Percentiles rank a stretch among this genome's conserved stretches.
Conservation (phyloP, 805 yeast genomes). For the Saturnispora mendoncae region DNA sequence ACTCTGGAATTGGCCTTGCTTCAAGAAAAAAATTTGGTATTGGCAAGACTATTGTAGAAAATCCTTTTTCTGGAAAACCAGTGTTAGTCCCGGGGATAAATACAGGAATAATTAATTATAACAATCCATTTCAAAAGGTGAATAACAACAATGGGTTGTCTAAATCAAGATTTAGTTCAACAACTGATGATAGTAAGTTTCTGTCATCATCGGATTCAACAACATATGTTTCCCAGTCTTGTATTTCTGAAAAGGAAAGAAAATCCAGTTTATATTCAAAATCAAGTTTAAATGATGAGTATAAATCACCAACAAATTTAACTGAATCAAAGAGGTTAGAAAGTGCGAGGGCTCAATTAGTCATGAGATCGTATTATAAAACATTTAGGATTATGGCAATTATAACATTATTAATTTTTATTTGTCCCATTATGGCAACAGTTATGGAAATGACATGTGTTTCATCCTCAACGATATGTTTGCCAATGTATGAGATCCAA, state of each 20-base stretch:
- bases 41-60: too few relatives aligned
- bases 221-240: too few relatives aligned
- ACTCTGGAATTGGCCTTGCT: too few relatives aligned
- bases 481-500: conserved; percentile 37
- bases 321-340: conserved; percentile 6
- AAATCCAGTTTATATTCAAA: not conserved
- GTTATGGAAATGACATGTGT: conserved; percentile 28
- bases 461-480: conserved; percentile 25
- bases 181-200: too few relatives aligned
- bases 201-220: too few relatives aligned
- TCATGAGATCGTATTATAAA: conserved; percentile 17
- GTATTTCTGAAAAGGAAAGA: not conserved
- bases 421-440: conserved; percentile 19
- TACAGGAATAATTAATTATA: not conserved
- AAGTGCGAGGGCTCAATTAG: conserved; percentile 6
- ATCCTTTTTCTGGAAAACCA: too few relatives aligned
- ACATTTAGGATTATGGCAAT: conserved; percentile 19
- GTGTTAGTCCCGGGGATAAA: too few relatives aligned
- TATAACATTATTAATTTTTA: conserved; percentile 20
- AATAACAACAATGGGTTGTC: too few relatives aligned
- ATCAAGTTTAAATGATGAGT: not conserved
- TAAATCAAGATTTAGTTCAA: too few relatives aligned
- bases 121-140: not conserved
- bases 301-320: not conserved
- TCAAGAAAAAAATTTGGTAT: too few relatives aligned